Conservation (phyloP, 2,329 filamentous ascomycete species). For the Aureobasidium musti region DNA sequence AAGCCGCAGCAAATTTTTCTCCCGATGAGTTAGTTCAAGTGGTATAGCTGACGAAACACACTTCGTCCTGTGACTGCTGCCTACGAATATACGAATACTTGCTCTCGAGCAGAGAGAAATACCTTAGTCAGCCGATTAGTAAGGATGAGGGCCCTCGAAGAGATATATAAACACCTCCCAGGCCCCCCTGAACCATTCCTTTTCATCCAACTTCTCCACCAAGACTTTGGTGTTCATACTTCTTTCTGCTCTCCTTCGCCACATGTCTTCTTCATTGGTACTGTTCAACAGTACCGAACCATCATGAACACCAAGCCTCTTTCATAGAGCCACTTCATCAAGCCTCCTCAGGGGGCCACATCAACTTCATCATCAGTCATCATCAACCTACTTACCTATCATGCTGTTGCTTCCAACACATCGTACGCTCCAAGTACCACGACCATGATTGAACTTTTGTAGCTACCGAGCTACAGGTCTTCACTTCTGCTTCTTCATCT, state of each 20-base stretch:
- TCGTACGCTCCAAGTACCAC: neutral
- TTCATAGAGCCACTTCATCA: neutral
- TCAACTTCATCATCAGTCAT: neutral
- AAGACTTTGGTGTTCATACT: constrained; percentile 15
- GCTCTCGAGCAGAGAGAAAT: neutral
- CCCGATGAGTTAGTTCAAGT: neutral
- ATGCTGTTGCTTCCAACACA: neutral
- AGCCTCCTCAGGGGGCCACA: neutral
- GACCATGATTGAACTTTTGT: neutral
- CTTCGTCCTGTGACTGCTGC: neutral
- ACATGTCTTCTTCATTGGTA: too few species aligned
- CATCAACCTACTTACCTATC: neutral
- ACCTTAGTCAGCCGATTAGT: neutral
- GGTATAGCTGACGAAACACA: neutral
- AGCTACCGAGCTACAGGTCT: neutral
- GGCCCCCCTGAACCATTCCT: neutral
- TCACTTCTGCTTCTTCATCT: neutral
- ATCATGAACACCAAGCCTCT: neutral
- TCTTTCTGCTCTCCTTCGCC: neutral
- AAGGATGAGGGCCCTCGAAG: neutral
- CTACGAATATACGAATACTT: neutral
- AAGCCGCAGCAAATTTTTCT: neutral
- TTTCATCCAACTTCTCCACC: constrained; percentile 2
- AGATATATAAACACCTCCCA: neutral
- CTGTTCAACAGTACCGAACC: neutral